Evolutionary conservation across 2,329 filamentous ascomycete species (phyloP).

Genomic region (Grosmannia huntii): DNA sequence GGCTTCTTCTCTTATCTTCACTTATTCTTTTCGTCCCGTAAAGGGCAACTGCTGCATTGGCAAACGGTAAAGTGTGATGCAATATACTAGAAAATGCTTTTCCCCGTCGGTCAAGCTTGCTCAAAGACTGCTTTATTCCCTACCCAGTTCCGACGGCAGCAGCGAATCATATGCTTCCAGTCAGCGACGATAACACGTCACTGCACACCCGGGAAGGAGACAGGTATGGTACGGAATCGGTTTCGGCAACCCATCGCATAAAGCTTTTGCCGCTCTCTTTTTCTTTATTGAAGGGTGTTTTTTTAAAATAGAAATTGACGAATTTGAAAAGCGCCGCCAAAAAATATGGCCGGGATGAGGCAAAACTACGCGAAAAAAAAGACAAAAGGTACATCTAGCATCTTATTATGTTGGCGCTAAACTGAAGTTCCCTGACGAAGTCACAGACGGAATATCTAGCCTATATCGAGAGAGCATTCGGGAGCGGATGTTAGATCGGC

Average conservation of each 20-base stretch:
- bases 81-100: no score
- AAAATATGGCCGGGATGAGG: background rate
- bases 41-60: background rate
- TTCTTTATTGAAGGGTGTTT: background rate
- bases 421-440: slow-evolving; percentile 31
- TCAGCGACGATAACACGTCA: no score
- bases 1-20: background rate
- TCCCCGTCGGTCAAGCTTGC: no score
- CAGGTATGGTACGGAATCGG: no score
- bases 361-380: background rate
- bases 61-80: background rate
- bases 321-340: background rate
- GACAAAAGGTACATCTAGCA: background rate
- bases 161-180: no score
- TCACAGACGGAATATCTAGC: slow-evolving; percentile 24
- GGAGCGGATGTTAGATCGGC: no score
- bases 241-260: no score
- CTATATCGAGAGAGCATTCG: slow-evolving; percentile 13
- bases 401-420: slow-evolving; percentile 29
- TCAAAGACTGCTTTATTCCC: no score
- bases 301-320: background rate
- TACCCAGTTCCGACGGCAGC: no score
- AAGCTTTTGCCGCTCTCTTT: background rate
- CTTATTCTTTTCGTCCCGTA: background rate
- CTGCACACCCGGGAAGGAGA: no score